These are phyloP conservation scores for Globisporangium carolinianum DNA, from an alignment of 352 stramenopile genomes.

Conservation along the genomic window DNA sequence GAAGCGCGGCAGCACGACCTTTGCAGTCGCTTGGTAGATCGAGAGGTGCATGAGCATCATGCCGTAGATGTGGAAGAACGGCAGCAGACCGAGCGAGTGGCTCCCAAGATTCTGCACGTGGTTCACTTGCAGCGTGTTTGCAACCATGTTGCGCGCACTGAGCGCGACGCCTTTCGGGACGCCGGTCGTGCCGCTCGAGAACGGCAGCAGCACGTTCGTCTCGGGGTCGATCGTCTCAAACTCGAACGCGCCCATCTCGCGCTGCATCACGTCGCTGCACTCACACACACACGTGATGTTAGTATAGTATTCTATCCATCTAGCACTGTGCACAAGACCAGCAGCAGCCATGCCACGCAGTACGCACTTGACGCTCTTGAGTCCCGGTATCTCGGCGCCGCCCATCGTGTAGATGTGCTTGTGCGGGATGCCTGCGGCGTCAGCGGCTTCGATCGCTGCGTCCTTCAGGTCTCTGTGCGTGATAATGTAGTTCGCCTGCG, in stretches of 20 bases:
- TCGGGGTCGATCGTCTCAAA: constrained; percentile 59
- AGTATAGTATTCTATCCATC: too few species aligned
- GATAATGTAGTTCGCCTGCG: constrained; percentile 43
- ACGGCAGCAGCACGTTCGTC: constrained; percentile 65
- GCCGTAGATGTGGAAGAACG: constrained; percentile 96
- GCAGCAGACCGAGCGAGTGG: constrained; percentile 65
- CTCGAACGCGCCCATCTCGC: constrained; percentile 31
- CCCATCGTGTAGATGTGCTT: constrained; percentile 49
- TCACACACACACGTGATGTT: too few species aligned
- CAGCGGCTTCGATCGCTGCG: constrained; percentile 35
- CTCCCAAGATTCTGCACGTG: constrained; percentile 54
- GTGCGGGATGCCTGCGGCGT: constrained; percentile 19
- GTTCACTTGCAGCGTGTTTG: constrained; percentile 83
- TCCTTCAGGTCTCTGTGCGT: constrained; percentile 43
- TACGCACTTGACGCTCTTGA: constrained; percentile 56
- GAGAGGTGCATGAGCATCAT: constrained; percentile 77
- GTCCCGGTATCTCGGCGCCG: constrained; percentile 7
- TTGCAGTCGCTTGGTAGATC: constrained; percentile 66
- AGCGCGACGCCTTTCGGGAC: constrained; percentile 77
- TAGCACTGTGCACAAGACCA: not conserved
- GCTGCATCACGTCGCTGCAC: constrained; percentile 32
- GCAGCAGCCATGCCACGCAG: not conserved
- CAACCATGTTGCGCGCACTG: constrained; percentile 84
- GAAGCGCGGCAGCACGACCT: constrained; percentile 90
- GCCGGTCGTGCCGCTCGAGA: constrained; percentile 93